Base-by-base conservation (phyloP, 2,329 filamentous ascomycete genomes). In the Neurospora crassa region DNA sequence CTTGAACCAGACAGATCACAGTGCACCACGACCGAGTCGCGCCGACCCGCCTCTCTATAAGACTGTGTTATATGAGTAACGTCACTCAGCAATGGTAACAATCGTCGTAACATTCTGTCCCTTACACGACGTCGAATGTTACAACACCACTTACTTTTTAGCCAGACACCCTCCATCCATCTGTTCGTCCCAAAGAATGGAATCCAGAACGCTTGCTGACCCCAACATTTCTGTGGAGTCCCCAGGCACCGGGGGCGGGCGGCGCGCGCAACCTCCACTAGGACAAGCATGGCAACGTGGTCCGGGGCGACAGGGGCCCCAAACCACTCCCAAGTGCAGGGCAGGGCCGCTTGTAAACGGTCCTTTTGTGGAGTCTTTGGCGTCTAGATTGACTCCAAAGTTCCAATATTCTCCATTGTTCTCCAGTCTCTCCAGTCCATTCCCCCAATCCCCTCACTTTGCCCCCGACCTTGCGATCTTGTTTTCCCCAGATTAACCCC, bases 341-440 rank as follows among this genome's bases (percentile, higher is more conserved):
- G 47, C 70, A 70, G 67, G 72, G 72, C 67, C 42, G 40, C 59
- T 43, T 68, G 70, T 69, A 76, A 76, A 76, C 75, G 75, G 75
- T 75, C 75, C 75, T 75, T 76, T 76, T 76, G 70, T 74, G 72
- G 74, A 40, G 59, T 53, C 24, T 34, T 67, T 69, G n/a, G 41
- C 68, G 45, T 45, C 20, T 45, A n/a, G 43, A 20, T 20, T 29
- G 5, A 40, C 40, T 40, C 40, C 41, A 20, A 18, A 16, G 24
- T 16, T 47, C 40, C 43, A 34, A 69, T 14, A 29, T 14, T 37
- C 24, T 43, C 42, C 42, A 37, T 53, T n/a, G 40, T 40, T 37
- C 12, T 40, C 37, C 68, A 37, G 10, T 37, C 29, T 29, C 29
- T 29, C 18, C 14, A 69, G 29, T 41, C 47, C 47, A 12, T 53